Percentiles rank a stretch among this genome's conserved stretches.
Evolutionary conservation across 2,329 filamentous ascomycete species (phyloP).

Genomic region (Penicillium sp.): DNA sequence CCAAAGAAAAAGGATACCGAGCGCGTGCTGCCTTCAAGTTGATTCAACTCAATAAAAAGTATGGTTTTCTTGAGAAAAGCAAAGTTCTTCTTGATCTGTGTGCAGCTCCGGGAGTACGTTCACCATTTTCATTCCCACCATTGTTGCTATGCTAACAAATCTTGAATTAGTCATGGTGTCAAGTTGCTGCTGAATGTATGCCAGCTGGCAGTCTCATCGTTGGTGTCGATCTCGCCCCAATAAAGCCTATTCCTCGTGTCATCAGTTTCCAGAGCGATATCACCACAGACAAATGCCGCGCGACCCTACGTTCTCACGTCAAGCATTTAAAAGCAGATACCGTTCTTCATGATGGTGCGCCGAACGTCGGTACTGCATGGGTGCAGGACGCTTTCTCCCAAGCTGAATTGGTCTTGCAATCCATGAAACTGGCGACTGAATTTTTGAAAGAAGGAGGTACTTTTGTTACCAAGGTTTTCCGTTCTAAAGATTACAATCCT

Average conservation of each 20-base stretch:
- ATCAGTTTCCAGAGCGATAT: constrained; percentile 98
- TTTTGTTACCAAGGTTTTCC: constrained; percentile 96
- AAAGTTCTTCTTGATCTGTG: constrained; percentile 96
- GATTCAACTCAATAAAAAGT: constrained; percentile 98
- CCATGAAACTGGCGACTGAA: constrained; percentile 89
- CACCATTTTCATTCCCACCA: neutral
- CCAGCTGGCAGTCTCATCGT: constrained; percentile 84
- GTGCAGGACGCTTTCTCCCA: constrained; percentile 98
- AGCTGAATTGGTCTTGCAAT: constrained; percentile 84
- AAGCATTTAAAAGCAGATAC: constrained; percentile 97
- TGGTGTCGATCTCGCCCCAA: constrained; percentile 89
- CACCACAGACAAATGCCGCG: constrained; percentile 91
- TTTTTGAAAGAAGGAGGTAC: constrained; percentile 85
- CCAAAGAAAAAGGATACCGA: constrained; percentile 96
- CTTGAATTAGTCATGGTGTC: constrained; percentile 73
- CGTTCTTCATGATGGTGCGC: constrained; percentile 93
- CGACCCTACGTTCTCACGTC: constrained; percentile 81
- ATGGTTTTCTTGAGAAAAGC: constrained; percentile 95
- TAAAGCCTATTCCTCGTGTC: constrained; percentile 89
- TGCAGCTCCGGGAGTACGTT: constrained; percentile 81
- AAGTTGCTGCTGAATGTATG: constrained; percentile 95
- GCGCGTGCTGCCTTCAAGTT: constrained; percentile 96
- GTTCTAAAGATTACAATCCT: constrained; percentile 94
- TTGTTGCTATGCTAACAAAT: constrained; percentile 19
- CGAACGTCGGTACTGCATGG: constrained; percentile 97